Evolutionary conservation across 2,329 filamentous ascomycete species (phyloP), one percentile per base, ranked within the genome.

Genomic region (Colletotrichum salicis): DNA sequence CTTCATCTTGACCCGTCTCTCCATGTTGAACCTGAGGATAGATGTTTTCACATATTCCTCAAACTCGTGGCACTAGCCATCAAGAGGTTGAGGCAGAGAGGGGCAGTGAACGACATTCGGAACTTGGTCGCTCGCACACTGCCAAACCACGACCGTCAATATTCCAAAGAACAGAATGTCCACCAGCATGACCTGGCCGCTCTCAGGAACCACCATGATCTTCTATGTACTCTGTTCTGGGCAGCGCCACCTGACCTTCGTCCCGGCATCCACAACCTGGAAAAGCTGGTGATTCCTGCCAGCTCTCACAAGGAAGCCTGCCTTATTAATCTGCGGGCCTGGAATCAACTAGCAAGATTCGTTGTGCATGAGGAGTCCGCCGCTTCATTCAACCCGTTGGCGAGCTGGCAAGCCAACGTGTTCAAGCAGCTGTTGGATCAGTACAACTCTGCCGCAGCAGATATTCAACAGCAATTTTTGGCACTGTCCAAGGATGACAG

Each of bases 221-320:
- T 93, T 54, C 83, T 93, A 4, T 90, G 88, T 74, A 91, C 90
- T 0, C 82, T 93, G 5, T 93, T 89, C 77, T 93, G 90, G 90
- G 88, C 87, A 6, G 85, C 88, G 1, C 90, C 90, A 10, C 77
- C 84, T 1, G 85, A 87, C 3, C 76, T 89, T 60, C 85, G 90
- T 8, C 89, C 88, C 4, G 83, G 83, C 6, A 80, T 87, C 1
- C 84, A 86, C 66, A 81, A 89, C 24, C 85, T 93, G 12, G 88
- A 91, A 77, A 84, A 88, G 65, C 83, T 93, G 2, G 89, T 93
- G 3, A 78, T 82, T 22, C 88, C 90, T 0, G 86, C 84, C 24
- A 88, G 82, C 67, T 92, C 91, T 11, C 91, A 93, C 77, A 91
- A 90, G 75, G 89, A 91, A 77, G 91, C 90, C 3, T 92, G 89